phyloP scores from a whole-genome alignment of 1,139 yeast species.

The Geotrichum aggregatum region DNA sequence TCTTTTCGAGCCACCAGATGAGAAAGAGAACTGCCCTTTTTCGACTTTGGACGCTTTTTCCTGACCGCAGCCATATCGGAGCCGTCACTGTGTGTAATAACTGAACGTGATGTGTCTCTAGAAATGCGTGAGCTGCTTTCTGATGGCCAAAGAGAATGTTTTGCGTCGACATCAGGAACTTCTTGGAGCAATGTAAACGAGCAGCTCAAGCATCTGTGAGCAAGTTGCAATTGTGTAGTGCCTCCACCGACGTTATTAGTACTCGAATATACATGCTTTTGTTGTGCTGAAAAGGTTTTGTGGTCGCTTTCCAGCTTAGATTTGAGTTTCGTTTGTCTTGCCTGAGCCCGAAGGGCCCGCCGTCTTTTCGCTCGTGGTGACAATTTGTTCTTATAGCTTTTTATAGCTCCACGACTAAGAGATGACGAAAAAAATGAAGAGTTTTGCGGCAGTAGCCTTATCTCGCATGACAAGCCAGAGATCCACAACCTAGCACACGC shows the following conservation, averaged over 20 bases:
- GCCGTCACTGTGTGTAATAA: too few relatives aligned
- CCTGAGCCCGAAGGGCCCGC: not conserved
- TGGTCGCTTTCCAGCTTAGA: not conserved
- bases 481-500: slow-evolving; percentile 3
- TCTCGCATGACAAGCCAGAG: not conserved
- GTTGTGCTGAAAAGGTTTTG: not conserved
- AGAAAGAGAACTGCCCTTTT: slow-evolving; percentile 2
- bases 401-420: too few relatives aligned
- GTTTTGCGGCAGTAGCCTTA: not conserved
- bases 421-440: not conserved
- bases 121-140: too few relatives aligned
- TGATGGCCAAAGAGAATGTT: too few relatives aligned
- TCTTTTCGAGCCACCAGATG: slow-evolving; percentile 6
- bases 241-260: too few relatives aligned
- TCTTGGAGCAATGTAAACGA: not conserved
- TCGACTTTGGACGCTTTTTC: slow-evolving; percentile 6
- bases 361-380: not conserved
- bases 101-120: too few relatives aligned
- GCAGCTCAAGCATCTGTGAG: not conserved
- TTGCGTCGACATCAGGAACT: not conserved
- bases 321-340: not conserved
- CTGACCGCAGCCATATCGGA: not conserved
- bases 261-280: not conserved
- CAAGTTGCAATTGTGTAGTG: not conserved
- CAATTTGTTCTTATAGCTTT: not conserved